phyloP scores from a whole-genome alignment of 1,284 basidiomycete genomes.

The Abortiporus biennis region DNA sequence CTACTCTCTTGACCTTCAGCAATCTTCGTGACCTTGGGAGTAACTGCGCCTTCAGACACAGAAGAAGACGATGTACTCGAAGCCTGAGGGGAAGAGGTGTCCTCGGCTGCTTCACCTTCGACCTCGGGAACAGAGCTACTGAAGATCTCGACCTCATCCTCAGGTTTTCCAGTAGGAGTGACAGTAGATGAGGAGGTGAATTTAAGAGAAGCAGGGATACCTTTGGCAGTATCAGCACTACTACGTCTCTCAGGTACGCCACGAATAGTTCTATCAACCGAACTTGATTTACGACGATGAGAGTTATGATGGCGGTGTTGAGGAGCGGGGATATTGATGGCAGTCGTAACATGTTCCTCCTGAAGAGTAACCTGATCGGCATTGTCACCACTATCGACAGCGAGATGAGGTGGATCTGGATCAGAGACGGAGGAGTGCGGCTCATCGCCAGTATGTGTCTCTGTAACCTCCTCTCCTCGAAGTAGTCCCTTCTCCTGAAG shows the following conservation, averaged over 20 bases:
- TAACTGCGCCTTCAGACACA: neutral
- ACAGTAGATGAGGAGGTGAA: slow-evolving; percentile 1
- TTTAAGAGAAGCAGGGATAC: slow-evolving; percentile 9
- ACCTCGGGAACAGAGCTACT: neutral
- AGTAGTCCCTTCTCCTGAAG: slow-evolving; percentile 3
- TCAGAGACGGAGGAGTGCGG: neutral
- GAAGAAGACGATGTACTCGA: neutral
- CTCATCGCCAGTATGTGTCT: slow-evolving; percentile 8
- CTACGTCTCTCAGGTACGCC: slow-evolving; percentile 17
- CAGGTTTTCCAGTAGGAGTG: neutral
- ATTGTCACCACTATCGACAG: slow-evolving; percentile 7
- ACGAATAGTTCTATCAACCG: slow-evolving; percentile 4
- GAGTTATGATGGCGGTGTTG: slow-evolving; percentile 14
- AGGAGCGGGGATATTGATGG: slow-evolving; percentile 19
- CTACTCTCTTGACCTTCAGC: neutral
- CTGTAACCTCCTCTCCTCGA: neutral
- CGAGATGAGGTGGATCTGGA: slow-evolving; percentile 1
- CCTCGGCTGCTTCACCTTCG: slow-evolving; percentile 5
- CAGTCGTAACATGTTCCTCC: slow-evolving; percentile 20
- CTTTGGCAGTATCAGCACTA: slow-evolving; percentile 21
- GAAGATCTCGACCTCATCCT: neutral
- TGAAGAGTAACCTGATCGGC: slow-evolving; percentile 6
- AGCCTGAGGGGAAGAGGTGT: neutral
- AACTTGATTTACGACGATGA: slow-evolving; percentile 6
- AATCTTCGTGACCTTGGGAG: neutral